These are phyloP conservation scores for Saccharomyces hybrid DNA, from an alignment of 1,139 yeast genomes.

Conservation along the genomic window DNA sequence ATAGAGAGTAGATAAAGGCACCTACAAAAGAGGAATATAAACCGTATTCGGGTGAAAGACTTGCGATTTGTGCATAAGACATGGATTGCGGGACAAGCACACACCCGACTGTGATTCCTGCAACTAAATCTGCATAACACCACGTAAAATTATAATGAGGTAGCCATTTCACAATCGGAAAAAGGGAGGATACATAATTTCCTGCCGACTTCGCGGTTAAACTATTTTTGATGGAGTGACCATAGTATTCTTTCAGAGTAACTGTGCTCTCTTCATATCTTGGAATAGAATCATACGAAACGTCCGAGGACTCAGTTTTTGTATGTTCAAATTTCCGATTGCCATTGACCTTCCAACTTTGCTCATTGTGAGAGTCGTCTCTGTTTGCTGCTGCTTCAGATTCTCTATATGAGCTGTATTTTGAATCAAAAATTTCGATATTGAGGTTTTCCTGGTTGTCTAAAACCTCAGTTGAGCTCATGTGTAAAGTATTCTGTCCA, in stretches of 20 bases:
- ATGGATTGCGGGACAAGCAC: no score
- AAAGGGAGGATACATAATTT: constrained; percentile 37
- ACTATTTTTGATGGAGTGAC: constrained; percentile 15
- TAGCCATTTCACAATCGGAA: no score
- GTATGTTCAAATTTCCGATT: neutral
- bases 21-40: no score
- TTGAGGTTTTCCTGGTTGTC: neutral
- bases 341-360: neutral
- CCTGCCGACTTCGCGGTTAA: constrained; percentile 12
- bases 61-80: no score
- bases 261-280: constrained; percentile 21
- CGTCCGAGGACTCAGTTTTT: neutral
- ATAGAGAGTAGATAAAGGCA: no score
- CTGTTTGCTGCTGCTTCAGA: neutral
- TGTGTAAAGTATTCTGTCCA: neutral
- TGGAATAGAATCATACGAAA: constrained; percentile 10
- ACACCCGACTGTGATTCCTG: no score
- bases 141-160: no score
- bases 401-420: neutral
- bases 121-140: no score
- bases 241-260: constrained; percentile 20
- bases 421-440: neutral
- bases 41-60: no score
- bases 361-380: neutral
- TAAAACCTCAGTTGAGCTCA: neutral